These are phyloP conservation scores for Cercospora janseana DNA, from an alignment of 2,329 filamentous ascomycete genomes.

Conservation along the genomic window DNA sequence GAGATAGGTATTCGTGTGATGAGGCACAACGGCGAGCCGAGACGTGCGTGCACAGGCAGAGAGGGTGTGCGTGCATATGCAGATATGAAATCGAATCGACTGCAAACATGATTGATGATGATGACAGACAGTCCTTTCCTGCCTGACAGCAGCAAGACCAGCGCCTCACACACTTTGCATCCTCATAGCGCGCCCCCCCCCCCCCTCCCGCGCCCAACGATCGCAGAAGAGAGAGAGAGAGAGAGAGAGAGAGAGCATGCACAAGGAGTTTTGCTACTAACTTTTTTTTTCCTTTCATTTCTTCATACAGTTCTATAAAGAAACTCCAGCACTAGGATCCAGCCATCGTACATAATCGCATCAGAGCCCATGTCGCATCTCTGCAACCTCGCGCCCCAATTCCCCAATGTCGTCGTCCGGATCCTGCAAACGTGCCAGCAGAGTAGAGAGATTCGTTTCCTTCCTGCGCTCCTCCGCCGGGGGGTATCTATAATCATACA, in stretches of 20 bases:
- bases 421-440: conserved; percentile 15
- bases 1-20: no score
- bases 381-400: not conserved
- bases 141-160: not conserved
- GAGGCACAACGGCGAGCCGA: no score
- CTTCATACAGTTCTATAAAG: not conserved
- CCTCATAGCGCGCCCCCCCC: no score
- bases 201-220: no score
- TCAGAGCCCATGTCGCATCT: no score
- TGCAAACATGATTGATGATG: no score
- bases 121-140: no score
- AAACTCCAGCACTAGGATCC: conserved; percentile 1
- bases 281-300: not conserved
- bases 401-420: not conserved
- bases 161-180: not conserved
- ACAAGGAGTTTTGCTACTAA: not conserved
- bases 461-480: not conserved
- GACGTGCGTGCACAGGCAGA: no score
- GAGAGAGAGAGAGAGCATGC: not conserved
- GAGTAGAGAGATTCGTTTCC: conserved; percentile 18
- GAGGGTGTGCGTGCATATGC: no score
- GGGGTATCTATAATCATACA: conserved; percentile 19
- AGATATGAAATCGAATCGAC: no score
- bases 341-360: not conserved
- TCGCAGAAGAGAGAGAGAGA: not conserved